Evolutionary conservation across 306 rosid genomes (phyloP).

Genomic region (Gillenia trifoliata): DNA sequence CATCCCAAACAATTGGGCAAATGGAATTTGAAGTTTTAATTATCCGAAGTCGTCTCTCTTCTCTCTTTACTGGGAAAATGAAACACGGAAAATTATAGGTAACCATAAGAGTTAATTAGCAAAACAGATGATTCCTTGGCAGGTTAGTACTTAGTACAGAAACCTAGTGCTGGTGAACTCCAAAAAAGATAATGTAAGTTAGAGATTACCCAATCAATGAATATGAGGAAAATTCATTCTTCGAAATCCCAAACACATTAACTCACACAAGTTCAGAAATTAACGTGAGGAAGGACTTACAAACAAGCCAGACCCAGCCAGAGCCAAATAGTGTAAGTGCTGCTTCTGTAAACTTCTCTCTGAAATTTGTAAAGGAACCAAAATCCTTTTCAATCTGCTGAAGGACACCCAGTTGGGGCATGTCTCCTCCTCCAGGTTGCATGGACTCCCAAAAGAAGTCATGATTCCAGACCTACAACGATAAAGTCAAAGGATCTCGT

Average conservation of each 20-base stretch:
- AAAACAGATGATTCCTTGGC: slow-evolving; percentile 3
- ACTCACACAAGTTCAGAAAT: background rate
- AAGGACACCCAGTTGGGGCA: slow-evolving; percentile 69
- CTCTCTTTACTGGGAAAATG: slow-evolving; percentile 63
- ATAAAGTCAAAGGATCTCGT: background rate
- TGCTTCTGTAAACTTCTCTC: slow-evolving; percentile 60
- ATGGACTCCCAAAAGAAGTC: slow-evolving; percentile 98
- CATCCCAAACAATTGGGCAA: slow-evolving; percentile 82
- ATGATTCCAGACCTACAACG: slow-evolving; percentile 88
- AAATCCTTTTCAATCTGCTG: slow-evolving; percentile 95
- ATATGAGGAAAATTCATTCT: background rate
- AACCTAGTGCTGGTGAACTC: background rate
- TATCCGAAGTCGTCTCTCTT: slow-evolving; percentile 66
- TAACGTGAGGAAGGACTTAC: slow-evolving; percentile 46
- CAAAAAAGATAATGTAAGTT: background rate
- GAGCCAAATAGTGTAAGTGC: slow-evolving; percentile 83
- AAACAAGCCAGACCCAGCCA: slow-evolving; percentile 99
- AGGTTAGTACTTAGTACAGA: background rate
- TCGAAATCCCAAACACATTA: background rate
- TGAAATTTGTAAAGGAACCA: slow-evolving; percentile 74
- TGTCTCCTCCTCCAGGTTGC: slow-evolving; percentile 92
- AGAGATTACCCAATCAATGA: background rate
- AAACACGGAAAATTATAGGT: background rate
- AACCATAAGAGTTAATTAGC: background rate
- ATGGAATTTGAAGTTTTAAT: slow-evolving; percentile 68